Percentiles rank a stretch among this genome's conserved stretches.
Evolutionary conservation across 2,329 filamentous ascomycete species (phyloP).

Genomic region (Colletotrichum sansevieriae): DNA sequence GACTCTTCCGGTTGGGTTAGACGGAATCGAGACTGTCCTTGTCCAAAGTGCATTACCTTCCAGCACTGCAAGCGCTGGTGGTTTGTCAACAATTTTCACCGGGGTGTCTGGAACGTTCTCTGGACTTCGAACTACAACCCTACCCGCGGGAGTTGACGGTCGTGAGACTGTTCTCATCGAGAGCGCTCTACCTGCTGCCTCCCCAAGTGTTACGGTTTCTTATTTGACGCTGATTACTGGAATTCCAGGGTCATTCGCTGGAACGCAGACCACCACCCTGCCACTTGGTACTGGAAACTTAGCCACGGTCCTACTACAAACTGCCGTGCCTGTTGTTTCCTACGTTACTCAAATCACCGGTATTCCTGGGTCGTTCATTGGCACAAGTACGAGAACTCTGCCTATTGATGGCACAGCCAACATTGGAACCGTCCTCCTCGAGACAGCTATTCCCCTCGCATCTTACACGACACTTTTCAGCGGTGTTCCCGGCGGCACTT

Average conservation of each 20-base stretch:
- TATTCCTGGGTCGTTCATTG: too few species aligned
- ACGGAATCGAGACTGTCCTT: constrained; percentile 22
- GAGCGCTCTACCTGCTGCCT: constrained; percentile 5
- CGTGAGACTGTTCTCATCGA: constrained; percentile 20
- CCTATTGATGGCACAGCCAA: too few species aligned
- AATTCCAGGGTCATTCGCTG: too few species aligned
- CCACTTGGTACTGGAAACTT: too few species aligned
- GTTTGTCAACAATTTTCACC: neutral
- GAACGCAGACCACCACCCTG: too few species aligned
- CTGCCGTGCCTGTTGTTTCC: too few species aligned
- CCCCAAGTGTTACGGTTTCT: neutral
- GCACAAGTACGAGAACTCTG: too few species aligned
- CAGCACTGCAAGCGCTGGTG: constrained; percentile 1
- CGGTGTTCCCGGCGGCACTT: constrained; percentile 3
- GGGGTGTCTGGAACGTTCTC: constrained; percentile 8
- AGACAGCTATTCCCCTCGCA: too few species aligned
- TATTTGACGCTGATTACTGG: too few species aligned
- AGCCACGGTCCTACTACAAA: too few species aligned
- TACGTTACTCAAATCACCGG: too few species aligned
- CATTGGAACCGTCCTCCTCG: too few species aligned
- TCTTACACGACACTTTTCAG: constrained; percentile 16
- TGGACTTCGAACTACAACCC: neutral
- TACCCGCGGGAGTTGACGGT: constrained; percentile 14
- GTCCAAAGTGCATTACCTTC: constrained; percentile 28
- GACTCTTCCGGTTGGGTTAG: constrained; percentile 13